These are phyloP conservation scores for Hypericum androsaemum DNA, from an alignment of 345 rosid genomes.

Conservation along the genomic window DNA sequence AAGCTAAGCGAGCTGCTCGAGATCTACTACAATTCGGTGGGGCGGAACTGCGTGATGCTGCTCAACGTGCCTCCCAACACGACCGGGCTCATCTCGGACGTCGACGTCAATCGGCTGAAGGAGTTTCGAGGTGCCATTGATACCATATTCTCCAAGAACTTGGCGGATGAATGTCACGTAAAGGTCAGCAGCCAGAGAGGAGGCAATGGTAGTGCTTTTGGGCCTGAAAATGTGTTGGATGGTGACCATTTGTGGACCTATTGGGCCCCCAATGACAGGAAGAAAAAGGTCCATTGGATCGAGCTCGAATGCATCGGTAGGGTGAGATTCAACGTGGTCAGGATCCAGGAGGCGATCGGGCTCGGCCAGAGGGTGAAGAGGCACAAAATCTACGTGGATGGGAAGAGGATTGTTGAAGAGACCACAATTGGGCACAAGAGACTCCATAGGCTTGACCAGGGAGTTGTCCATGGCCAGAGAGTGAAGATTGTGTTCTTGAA, in stretches of 20 bases:
- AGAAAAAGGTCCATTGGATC: constrained; percentile 31
- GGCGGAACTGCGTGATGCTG: constrained; percentile 49
- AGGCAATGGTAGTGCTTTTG: constrained; percentile 39
- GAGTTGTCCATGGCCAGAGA: constrained; percentile 20
- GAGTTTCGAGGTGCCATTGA: constrained; percentile 39
- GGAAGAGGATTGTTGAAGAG: constrained; percentile 35
- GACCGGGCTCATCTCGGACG: constrained; percentile 48
- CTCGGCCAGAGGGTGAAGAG: constrained; percentile 52
- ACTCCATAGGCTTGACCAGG: constrained; percentile 38
- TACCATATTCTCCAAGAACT: constrained; percentile 36
- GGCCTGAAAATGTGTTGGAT: constrained; percentile 51
- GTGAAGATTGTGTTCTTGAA: constrained; percentile 38
- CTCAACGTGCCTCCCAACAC: constrained; percentile 63
- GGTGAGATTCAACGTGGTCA: constrained; percentile 45
- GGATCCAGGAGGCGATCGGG: constrained; percentile 67
- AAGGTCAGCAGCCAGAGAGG: constrained; percentile 52
- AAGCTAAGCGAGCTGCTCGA: constrained; percentile 36
- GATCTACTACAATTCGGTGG: constrained; percentile 60
- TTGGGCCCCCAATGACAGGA: constrained; percentile 40
- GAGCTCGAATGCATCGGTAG: constrained; percentile 26
- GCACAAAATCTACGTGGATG: constrained; percentile 49
- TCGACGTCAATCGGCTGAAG: constrained; percentile 31
- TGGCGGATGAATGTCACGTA: constrained; percentile 30
- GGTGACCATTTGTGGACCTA: constrained; percentile 55
- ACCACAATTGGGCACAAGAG: constrained; percentile 60